Percentiles rank a stretch among this genome's conserved stretches.
Evolutionary conservation across 2,329 filamentous ascomycete genomes (phyloP).

Genomic region (Penicillium psychrosexuale): DNA sequence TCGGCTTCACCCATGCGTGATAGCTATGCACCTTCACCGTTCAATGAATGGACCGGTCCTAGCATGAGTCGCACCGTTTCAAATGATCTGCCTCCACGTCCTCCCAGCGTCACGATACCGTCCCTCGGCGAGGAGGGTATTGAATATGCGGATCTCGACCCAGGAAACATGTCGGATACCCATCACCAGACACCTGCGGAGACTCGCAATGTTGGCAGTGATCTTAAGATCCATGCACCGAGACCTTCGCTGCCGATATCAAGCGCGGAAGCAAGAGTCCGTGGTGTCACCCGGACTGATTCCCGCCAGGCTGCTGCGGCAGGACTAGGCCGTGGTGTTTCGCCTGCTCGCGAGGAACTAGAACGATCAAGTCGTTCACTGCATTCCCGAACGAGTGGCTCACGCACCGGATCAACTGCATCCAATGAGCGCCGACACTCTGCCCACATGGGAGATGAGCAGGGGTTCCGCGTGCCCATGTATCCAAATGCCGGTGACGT

Average conservation of each 20-base stretch:
- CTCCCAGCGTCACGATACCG: conserved; percentile 76
- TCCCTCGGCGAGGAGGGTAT: conserved; percentile 84
- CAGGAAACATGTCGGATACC: conserved; percentile 44
- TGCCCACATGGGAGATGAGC: conserved; percentile 65
- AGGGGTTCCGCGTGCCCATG: conserved; percentile 94
- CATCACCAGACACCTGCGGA: conserved; percentile 59
- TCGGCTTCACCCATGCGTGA: conserved; percentile 74
- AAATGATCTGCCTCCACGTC: conserved; percentile 51
- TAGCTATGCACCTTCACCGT: conserved; percentile 78
- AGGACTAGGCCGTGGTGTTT: conserved; percentile 65
- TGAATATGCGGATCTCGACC: conserved; percentile 70
- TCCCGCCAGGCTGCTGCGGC: conserved; percentile 82
- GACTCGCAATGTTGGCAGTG: conserved; percentile 72
- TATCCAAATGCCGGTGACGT: conserved; percentile 89
- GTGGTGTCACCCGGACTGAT: conserved; percentile 83
- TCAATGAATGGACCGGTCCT: conserved; percentile 64
- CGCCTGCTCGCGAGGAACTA: conserved; percentile 50
- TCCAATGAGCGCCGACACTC: conserved; percentile 55
- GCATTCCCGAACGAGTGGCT: conserved; percentile 62
- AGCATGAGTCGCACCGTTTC: conserved; percentile 33
- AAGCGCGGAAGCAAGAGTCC: conserved; percentile 79
- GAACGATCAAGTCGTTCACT: conserved; percentile 55
- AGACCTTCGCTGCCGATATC: conserved; percentile 78
- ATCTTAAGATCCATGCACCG: conserved; percentile 83
- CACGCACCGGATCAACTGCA: conserved; percentile 46